phyloP scores from a whole-genome alignment of 192 early-diverging fungal species.

The Coemansia sp. region DNA sequence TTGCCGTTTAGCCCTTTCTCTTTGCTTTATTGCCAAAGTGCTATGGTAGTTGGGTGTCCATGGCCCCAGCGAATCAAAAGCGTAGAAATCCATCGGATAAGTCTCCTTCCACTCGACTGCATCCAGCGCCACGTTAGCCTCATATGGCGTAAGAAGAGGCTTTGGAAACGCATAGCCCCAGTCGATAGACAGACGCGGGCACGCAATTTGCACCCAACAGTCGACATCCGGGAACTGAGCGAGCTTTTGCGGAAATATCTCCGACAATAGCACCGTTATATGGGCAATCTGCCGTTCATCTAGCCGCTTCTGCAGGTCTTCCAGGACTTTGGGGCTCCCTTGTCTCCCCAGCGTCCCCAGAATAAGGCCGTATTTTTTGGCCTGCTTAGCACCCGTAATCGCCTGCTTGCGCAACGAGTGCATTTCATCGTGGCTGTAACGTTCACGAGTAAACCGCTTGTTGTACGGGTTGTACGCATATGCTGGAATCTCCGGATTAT shows the following conservation, averaged over 20 bases:
- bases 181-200: slow-evolving; percentile 95
- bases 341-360: slow-evolving; percentile 95
- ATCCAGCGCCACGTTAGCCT: slow-evolving; percentile 85
- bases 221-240: slow-evolving; percentile 82
- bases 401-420: slow-evolving; percentile 78
- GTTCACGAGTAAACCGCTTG: slow-evolving; percentile 87
- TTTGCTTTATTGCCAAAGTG: slow-evolving; percentile 34
- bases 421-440: slow-evolving; percentile 94
- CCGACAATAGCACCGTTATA: slow-evolving; percentile 80
- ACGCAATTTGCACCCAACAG: slow-evolving; percentile 93
- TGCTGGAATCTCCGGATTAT: slow-evolving; percentile 85
- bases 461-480: slow-evolving; percentile 95
- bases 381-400: slow-evolving; percentile 70
- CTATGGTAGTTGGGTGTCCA: slow-evolving; percentile 88
- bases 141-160: slow-evolving; percentile 92
- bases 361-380: slow-evolving; percentile 84
- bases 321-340: slow-evolving; percentile 88
- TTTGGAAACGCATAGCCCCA: slow-evolving; percentile 96
- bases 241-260: slow-evolving; percentile 93
- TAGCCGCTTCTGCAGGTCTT: slow-evolving; percentile 72
- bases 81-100: slow-evolving; percentile 99
- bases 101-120: slow-evolving; percentile 73
- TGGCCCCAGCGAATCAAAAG: slow-evolving; percentile 81
- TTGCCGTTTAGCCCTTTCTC: slow-evolving; percentile 22
- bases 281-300: slow-evolving; percentile 60